Conservation (phyloP, 345 rosid genomes). For the Durio zibethinus region DNA sequence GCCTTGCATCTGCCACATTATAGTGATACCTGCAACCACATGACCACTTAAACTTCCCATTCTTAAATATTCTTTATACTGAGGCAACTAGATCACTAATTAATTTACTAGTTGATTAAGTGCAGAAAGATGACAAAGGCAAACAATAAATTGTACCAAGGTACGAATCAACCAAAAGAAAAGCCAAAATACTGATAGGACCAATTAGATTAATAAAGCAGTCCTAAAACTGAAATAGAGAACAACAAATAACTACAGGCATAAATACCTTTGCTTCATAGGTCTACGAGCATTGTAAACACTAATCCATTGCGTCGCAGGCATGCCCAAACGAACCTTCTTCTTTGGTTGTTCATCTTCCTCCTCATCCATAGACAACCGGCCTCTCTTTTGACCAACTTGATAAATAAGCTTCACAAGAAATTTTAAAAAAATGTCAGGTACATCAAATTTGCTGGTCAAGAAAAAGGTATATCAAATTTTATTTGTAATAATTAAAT, state of each 20-base stretch:
- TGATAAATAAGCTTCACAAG: slow-evolving; percentile 54
- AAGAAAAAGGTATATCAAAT: neutral
- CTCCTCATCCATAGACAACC: slow-evolving; percentile 41
- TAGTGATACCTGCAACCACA: slow-evolving; percentile 58
- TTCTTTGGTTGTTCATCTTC: slow-evolving; percentile 66
- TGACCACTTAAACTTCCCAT: neutral
- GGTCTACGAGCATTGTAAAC: slow-evolving; percentile 67
- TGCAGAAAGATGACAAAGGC: neutral
- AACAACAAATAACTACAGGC: slow-evolving; percentile 7
- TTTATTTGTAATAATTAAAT: neutral
- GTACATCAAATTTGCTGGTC: neutral
- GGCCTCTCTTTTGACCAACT: slow-evolving; percentile 70
- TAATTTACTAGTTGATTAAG: neutral
- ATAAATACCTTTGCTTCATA: slow-evolving; percentile 70
- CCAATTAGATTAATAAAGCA: neutral
- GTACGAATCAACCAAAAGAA: neutral
- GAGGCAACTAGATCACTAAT: neutral
- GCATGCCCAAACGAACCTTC: slow-evolving; percentile 66
- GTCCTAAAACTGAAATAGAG: slow-evolving; percentile 1
- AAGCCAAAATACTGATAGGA: neutral
- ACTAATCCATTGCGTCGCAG: slow-evolving; percentile 71
- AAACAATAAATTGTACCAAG: neutral
- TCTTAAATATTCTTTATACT: neutral
- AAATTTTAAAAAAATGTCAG: neutral
- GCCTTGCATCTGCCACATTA: slow-evolving; percentile 64